These are phyloP conservation scores for Thyridium curvatum DNA, from an alignment of 2,329 filamentous ascomycete genomes.

Conservation along the genomic window DNA sequence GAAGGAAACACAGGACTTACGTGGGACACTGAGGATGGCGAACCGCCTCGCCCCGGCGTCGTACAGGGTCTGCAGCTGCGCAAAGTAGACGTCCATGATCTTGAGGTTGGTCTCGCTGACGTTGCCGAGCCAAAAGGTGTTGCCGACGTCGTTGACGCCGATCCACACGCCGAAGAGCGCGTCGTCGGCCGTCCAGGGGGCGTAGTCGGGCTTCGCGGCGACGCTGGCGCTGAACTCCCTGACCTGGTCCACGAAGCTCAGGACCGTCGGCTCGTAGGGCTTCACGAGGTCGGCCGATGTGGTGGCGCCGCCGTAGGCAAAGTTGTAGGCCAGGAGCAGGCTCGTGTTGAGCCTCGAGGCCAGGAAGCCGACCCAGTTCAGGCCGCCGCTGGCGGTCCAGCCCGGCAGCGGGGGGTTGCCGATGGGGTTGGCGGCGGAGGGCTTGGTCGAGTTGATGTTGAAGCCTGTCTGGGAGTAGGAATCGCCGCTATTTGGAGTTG, in stretches of 20 bases:
- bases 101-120: constrained; percentile 34
- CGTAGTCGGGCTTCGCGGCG: constrained; percentile 18
- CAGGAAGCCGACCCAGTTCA: constrained; percentile 42
- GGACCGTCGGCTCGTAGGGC: constrained; percentile 39
- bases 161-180: constrained; percentile 45
- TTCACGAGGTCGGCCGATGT: constrained; percentile 40
- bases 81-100: constrained; percentile 36
- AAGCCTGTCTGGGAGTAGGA: constrained; percentile 56
- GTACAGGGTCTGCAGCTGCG: constrained; percentile 39
- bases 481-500: constrained; percentile 38
- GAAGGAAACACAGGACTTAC: too few relatives aligned
- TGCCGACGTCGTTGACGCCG: constrained; percentile 48
- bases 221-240: constrained; percentile 28
- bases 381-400: constrained; percentile 37
- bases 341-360: constrained; percentile 33
- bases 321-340: constrained; percentile 38
- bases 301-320: constrained; percentile 44
- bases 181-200: constrained; percentile 34
- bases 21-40: constrained; percentile 52
- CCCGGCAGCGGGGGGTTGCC: constrained; percentile 52
- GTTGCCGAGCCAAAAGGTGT: constrained; percentile 27
- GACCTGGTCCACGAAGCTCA: constrained; percentile 47
- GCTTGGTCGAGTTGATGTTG: constrained; percentile 39
- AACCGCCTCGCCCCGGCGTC: constrained; percentile 50
- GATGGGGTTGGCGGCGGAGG: constrained; percentile 47